Percentiles rank a stretch among this genome's conserved stretches.
Evolutionary conservation across 2,329 filamentous ascomycete species (phyloP).

Genomic region (Endocalyx cinctus): DNA sequence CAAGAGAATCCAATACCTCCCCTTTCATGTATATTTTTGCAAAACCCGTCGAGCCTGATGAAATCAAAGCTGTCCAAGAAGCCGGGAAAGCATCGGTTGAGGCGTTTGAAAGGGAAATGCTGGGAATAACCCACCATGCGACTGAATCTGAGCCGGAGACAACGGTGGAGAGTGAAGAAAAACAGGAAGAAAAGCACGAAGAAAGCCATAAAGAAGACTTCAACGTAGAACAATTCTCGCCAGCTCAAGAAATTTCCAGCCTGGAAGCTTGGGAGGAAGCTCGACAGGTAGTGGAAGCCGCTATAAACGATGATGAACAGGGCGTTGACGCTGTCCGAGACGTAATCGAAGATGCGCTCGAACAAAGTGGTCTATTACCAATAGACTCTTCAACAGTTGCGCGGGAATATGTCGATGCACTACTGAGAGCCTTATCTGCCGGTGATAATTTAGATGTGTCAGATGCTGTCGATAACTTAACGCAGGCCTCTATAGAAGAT

Average conservation of each 20-base stretch:
- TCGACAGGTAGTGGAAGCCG: slow-evolving; percentile 50
- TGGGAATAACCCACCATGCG: slow-evolving; percentile 41
- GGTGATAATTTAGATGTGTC: no score
- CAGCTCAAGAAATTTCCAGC: slow-evolving; percentile 23
- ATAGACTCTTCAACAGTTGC: slow-evolving; percentile 41
- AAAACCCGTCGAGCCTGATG: slow-evolving; percentile 70
- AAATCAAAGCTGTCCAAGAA: slow-evolving; percentile 71
- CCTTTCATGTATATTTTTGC: slow-evolving; percentile 86
- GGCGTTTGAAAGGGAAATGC: slow-evolving; percentile 61
- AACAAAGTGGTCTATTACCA: slow-evolving; percentile 48
- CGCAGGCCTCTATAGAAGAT: no score
- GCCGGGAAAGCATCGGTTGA: slow-evolving; percentile 60
- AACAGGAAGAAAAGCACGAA: slow-evolving; percentile 17
- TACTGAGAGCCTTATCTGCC: slow-evolving; percentile 44
- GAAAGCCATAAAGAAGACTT: slow-evolving; percentile 16
- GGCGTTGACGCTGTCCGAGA: slow-evolving; percentile 49
- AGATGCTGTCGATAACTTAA: no score
- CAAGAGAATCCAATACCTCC: slow-evolving; percentile 47
- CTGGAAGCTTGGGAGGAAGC: slow-evolving; percentile 49
- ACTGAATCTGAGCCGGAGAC: slow-evolving; percentile 17
- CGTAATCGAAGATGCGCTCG: slow-evolving; percentile 50
- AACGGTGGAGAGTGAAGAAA: slow-evolving; percentile 14
- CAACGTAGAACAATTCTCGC: slow-evolving; percentile 14
- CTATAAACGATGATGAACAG: slow-evolving; percentile 53
- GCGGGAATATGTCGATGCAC: slow-evolving; percentile 43